Percentiles rank a stretch among this genome's conserved stretches.
Evolutionary conservation across 2,329 filamentous ascomycete species (phyloP).

Genomic region (Calonectria crousiana): DNA sequence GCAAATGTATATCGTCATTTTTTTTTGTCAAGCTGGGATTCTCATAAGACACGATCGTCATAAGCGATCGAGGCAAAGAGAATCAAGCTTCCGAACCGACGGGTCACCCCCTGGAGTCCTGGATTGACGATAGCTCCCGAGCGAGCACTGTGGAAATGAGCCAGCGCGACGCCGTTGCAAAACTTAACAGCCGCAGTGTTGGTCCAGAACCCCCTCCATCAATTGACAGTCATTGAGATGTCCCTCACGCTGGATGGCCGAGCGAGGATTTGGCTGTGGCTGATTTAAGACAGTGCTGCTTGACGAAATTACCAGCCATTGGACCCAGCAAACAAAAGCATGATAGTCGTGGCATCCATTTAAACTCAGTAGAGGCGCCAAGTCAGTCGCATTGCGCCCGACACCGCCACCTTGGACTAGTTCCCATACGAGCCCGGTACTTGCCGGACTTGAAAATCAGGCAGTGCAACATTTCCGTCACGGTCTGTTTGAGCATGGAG

Average conservation of each 20-base stretch:
- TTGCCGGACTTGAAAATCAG: constrained; percentile 1
- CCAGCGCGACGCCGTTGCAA: not conserved
- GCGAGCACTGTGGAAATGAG: not conserved
- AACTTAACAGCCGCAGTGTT: not conserved
- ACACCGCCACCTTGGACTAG: not conserved
- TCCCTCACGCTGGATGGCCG: not conserved
- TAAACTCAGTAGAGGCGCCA: constrained; percentile 4
- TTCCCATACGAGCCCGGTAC: not conserved
- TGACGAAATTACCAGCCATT: not conserved
- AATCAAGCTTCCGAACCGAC: not conserved
- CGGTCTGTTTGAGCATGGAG: not conserved
- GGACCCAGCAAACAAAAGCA: not conserved
- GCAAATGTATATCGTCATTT: not conserved
- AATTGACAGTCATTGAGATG: not conserved
- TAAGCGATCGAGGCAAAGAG: not conserved
- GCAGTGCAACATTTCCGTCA: not conserved
- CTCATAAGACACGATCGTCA: not conserved
- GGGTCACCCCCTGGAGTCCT: not conserved
- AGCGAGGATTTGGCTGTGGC: not conserved
- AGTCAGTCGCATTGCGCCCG: not conserved
- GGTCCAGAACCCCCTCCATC: not conserved
- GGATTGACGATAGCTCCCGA: not conserved
- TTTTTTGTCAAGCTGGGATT: not conserved
- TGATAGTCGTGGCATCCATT: not conserved
- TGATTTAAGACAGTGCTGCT: not conserved